These are phyloP conservation scores for Paecilomyces sp. DNA, from an alignment of 2,329 filamentous ascomycete genomes.

Conservation along the genomic window DNA sequence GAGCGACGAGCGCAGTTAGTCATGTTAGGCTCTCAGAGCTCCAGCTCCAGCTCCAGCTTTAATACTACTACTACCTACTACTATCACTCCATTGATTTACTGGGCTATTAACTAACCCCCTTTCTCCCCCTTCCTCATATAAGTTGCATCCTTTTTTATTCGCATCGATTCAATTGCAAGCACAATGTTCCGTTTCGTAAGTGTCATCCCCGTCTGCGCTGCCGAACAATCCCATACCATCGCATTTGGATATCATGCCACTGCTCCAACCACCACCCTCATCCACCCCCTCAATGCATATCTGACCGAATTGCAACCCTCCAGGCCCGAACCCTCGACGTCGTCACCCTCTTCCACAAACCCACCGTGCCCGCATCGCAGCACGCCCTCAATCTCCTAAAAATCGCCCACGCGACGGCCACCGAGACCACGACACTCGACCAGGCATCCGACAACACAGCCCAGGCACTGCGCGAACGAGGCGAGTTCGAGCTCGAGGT, in stretches of 20 bases:
- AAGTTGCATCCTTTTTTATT: background rate
- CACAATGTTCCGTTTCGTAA: conserved; percentile 21
- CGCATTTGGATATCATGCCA: background rate
- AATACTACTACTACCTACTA: background rate
- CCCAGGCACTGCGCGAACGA: conserved; percentile 53
- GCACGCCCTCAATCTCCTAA: conserved; percentile 68
- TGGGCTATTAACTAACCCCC: background rate
- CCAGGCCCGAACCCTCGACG: conserved; percentile 74
- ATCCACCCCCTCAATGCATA: background rate
- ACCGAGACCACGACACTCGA: conserved; percentile 63
- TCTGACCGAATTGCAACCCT: background rate
- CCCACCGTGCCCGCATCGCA: conserved; percentile 65
- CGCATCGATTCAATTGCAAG: conserved; percentile 1
- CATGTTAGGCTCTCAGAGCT: background rate
- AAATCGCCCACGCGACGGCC: conserved; percentile 68
- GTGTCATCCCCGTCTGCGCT: background rate
- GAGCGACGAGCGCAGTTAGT: background rate
- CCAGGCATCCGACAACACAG: conserved; percentile 60
- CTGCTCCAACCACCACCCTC: background rate
- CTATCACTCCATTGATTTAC: background rate
- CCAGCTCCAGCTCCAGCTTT: background rate
- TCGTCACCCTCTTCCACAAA: conserved; percentile 94
- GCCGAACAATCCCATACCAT: background rate
- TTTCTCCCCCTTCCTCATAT: background rate
- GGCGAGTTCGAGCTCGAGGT: conserved; percentile 81